phyloP scores from a whole-genome alignment of 1,284 basidiomycete genomes.

The Gymnopus androsaceus region DNA sequence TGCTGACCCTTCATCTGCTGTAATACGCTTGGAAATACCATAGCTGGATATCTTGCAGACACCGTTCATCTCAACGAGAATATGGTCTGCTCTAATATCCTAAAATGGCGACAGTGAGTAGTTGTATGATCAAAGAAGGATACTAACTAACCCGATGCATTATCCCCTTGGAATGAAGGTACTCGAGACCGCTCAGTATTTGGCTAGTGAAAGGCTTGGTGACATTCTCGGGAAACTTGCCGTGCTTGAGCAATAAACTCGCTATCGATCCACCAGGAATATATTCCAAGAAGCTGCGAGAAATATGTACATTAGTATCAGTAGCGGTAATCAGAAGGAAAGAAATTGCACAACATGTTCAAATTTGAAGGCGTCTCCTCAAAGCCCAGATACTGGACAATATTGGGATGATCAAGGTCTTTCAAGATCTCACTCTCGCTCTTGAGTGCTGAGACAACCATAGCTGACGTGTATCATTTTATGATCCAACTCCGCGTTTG shows the following conservation, averaged over 20 bases:
- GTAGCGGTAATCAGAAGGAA: conserved; percentile 14
- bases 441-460: conserved; percentile 89
- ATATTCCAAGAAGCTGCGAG: conserved; percentile 89
- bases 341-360: conserved; percentile 78
- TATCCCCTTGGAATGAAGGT: conserved; percentile 90
- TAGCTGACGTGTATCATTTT: conserved; percentile 83
- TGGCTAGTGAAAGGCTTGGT: conserved; percentile 93
- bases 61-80: conserved; percentile 91
- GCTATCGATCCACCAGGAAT: conserved; percentile 97
- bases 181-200: conserved; percentile 90
- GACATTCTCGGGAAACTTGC: conserved; percentile 90
- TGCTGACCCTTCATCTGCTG: conserved; percentile 78
- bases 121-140: conserved; percentile 2
- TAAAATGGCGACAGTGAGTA: conserved; percentile 31
- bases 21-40: conserved; percentile 90
- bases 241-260: conserved; percentile 88
- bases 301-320: conserved; percentile 14
- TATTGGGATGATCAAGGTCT: conserved; percentile 95
- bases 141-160: conserved; percentile 75
- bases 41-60: conserved; percentile 99
- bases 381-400: conserved; percentile 97
- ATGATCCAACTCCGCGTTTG: conserved; percentile 89
- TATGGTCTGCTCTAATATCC: conserved; percentile 98
- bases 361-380: conserved; percentile 90
- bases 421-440: conserved; percentile 95